These are phyloP conservation scores for Setomelanomma holmii DNA, from an alignment of 2,329 filamentous ascomycete species.

Conservation along the genomic window DNA sequence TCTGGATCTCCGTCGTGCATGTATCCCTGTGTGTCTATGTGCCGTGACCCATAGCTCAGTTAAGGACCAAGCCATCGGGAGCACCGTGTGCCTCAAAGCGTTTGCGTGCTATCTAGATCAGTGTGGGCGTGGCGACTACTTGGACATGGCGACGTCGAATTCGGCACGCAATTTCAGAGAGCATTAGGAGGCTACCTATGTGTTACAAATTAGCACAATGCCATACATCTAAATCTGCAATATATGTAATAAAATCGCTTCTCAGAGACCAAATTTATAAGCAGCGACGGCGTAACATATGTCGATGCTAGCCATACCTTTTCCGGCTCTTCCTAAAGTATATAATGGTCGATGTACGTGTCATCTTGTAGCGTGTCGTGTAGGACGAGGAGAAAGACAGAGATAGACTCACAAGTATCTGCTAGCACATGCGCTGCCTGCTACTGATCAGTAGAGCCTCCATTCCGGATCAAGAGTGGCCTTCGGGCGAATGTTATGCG, in stretches of 20 bases:
- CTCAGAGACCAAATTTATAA: slow-evolving; percentile 57
- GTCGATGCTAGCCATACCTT: slow-evolving; percentile 59
- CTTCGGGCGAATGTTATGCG: background rate
- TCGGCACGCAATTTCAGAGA: too few species aligned
- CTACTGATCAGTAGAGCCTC: background rate
- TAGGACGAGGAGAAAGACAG: slow-evolving; percentile 2
- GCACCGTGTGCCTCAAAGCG: too few species aligned
- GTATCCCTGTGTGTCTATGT: background rate
- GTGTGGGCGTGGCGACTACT: background rate
- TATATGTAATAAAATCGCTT: slow-evolving; percentile 21
- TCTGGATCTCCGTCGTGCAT: too few species aligned
- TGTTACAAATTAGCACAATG: slow-evolving; percentile 12
- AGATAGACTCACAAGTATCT: slow-evolving; percentile 12
- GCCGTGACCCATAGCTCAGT: too few species aligned
- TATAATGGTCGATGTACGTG: slow-evolving; percentile 45
- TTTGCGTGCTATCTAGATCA: too few species aligned
- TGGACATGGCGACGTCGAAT: background rate
- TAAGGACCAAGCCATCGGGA: too few species aligned
- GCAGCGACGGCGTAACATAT: slow-evolving; percentile 59
- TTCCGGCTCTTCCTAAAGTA: slow-evolving; percentile 61
- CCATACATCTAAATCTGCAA: slow-evolving; percentile 4
- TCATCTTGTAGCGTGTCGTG: slow-evolving; percentile 40
- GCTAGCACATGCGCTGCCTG: background rate
- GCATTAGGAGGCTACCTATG: slow-evolving; percentile 8
- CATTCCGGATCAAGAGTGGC: too few species aligned